Conservation (phyloP, 1,284 basidiomycete genomes). For the Ustilago curta region DNA sequence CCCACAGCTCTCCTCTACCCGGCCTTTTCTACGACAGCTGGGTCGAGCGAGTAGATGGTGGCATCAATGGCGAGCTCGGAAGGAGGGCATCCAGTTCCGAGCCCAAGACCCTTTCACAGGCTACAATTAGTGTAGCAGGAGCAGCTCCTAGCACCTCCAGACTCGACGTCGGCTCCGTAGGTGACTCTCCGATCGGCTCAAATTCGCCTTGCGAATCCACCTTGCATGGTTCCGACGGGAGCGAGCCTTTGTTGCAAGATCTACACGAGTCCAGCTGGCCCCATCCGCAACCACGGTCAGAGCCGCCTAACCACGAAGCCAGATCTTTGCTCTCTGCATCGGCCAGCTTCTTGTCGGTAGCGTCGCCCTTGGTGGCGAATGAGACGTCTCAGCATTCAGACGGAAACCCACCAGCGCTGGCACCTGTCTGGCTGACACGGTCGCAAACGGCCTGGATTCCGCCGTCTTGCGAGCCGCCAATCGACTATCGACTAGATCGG, state of each 20-base stretch:
- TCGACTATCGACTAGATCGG: not conserved
- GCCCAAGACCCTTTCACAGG: no score
- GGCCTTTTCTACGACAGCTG: constrained; percentile 33
- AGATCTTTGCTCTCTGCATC: not conserved
- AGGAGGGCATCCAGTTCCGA: constrained; percentile 6
- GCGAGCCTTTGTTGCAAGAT: not conserved
- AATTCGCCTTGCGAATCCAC: not conserved
- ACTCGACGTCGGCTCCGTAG: no score
- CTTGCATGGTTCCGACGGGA: not conserved
- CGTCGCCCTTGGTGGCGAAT: not conserved
- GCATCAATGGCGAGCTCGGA: constrained; percentile 31
- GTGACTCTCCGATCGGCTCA: no score
- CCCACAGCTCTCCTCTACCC: constrained; percentile 16
- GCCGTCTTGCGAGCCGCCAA: not conserved
- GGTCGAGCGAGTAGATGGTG: constrained; percentile 24
- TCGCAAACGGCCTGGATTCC: not conserved
- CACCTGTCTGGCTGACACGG: not conserved
- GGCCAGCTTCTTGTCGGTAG: not conserved
- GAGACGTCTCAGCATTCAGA: not conserved
- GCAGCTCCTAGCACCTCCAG: not conserved
- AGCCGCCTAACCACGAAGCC: not conserved
- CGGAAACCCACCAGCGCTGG: not conserved
- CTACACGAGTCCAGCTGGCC: not conserved
- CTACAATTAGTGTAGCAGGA: not conserved
- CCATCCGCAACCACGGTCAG: not conserved